Conservation (phyloP, 2,329 filamentous ascomycete species). For the Colletotrichum destructivum region DNA sequence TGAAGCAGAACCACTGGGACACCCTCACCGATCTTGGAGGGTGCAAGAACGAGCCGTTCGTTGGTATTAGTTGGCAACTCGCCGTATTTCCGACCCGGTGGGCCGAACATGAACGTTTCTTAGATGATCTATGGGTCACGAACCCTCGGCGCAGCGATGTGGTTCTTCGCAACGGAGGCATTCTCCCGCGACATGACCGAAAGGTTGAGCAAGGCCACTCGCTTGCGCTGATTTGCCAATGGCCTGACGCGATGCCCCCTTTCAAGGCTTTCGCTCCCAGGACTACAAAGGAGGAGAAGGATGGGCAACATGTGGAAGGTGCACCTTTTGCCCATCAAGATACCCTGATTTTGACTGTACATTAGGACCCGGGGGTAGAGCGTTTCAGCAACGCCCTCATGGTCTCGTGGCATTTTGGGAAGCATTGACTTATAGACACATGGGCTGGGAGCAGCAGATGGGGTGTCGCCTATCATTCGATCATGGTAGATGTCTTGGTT, state of each 20-base stretch:
- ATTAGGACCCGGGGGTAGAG: too few relatives aligned
- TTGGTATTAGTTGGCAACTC: not conserved
- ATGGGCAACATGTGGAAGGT: too few relatives aligned
- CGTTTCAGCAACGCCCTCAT: too few relatives aligned
- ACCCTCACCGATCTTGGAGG: too few relatives aligned
- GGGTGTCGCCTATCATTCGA: too few relatives aligned
- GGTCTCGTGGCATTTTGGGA: too few relatives aligned
- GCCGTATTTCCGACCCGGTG: not conserved
- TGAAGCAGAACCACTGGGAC: not conserved
- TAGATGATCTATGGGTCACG: not conserved
- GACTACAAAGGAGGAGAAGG: not conserved
- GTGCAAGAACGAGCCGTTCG: too few relatives aligned
- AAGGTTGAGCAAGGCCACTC: not conserved
- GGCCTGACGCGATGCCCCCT: not conserved
- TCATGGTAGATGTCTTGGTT: too few relatives aligned
- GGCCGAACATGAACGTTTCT: not conserved
- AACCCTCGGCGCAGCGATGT: not conserved
- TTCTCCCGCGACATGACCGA: not conserved
- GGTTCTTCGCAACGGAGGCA: not conserved
- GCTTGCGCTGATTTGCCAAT: not conserved
- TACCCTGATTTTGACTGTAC: too few relatives aligned
- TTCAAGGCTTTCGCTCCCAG: not conserved
- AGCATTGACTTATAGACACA: too few relatives aligned
- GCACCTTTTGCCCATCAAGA: too few relatives aligned
- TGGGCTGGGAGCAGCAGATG: too few relatives aligned